phyloP scores from a whole-genome alignment of 495 filamentous ascomycete species.

The Aspergillus coremiiformis region DNA sequence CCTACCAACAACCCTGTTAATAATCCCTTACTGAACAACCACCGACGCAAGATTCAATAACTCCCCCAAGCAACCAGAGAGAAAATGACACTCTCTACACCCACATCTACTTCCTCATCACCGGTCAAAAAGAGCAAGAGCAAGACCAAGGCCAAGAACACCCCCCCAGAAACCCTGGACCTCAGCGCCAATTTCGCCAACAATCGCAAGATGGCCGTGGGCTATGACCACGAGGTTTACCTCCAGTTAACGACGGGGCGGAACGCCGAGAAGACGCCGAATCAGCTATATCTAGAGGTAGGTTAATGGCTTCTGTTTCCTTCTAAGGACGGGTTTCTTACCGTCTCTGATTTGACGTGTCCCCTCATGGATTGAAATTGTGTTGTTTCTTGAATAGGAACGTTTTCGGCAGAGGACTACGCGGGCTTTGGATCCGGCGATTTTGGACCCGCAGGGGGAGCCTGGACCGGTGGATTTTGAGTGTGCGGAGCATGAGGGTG shows the following conservation, averaged over 20 bases:
- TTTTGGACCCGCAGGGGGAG: slow-evolving; percentile 18
- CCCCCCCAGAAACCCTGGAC: slow-evolving; percentile 2
- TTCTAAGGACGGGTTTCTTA: not conserved
- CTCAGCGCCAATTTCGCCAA: slow-evolving; percentile 20
- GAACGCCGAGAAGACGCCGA: slow-evolving; percentile 20
- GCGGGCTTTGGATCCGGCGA: slow-evolving; percentile 23
- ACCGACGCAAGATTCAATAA: not conserved
- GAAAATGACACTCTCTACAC: not conserved
- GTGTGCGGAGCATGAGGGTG: slow-evolving; percentile 19
- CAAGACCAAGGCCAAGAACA: not conserved
- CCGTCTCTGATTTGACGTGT: not conserved
- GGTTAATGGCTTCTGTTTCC: not conserved
- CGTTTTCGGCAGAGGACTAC: slow-evolving; percentile 14
- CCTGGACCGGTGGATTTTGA: slow-evolving; percentile 24
- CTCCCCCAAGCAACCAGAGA: too few species aligned
- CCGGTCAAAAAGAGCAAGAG: not conserved
- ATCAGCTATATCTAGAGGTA: slow-evolving; percentile 27
- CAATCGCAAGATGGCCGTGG: slow-evolving; percentile 12
- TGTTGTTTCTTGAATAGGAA: slow-evolving; percentile 11
- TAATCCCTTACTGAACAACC: not conserved
- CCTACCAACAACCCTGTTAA: too few species aligned
- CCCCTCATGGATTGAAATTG: not conserved
- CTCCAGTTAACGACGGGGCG: slow-evolving; percentile 21
- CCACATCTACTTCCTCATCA: slow-evolving; percentile 1
- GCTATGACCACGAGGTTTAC: slow-evolving; percentile 28